Base-by-base conservation (phyloP, 768 basidiomycete species). In the Boletus huronensis region DNA sequence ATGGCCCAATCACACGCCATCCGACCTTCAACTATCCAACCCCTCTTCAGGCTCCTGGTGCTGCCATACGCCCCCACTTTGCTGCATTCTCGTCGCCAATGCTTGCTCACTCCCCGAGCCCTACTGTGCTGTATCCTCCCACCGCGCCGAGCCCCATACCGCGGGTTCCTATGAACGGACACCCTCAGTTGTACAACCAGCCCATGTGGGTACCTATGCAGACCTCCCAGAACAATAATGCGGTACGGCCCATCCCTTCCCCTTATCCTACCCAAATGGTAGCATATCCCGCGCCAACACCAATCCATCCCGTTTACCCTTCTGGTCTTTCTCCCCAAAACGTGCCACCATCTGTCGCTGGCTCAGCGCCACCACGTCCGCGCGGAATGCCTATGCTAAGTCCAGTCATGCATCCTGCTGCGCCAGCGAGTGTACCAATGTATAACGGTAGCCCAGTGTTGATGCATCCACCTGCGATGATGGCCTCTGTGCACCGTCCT, bases 41-140 rank as follows among this genome's bases (percentile, higher is more conserved):
- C 16, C 71, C 77, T 34, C 74, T 76, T 39, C 74, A 74, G 52
- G 75, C 77, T 17, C 71, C 79, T 47, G 77, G 74, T 63, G 55
- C 71, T 35, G 74, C 70, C 50, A 74, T 84, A 63, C 82, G 86
- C 14, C 77, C 82, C 13, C 68, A 76, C 40, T 90, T 86, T 72
- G 68, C 74, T 23, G 61, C 78, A 21, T 88, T 89, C 65, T 74
- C 80, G 23, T 83, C 88, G 14, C 83, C 87, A 3, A 83, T 90
- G 78, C 77, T 88, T 72, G 83, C 80, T 58, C 85, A 85, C 64
- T 83, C 88, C 16, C 87, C 88, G 5, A 82, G 76, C 53, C 85
- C 87, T 34, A 73, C 75, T n/a, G 65, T 87, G 50, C 76, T 88
- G 74, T 91, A 90, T 69, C 73, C 82, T 28, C 79, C 79, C 19